Conservation (phyloP, 345 rosid genomes). For the Linum usitatissimum region DNA sequence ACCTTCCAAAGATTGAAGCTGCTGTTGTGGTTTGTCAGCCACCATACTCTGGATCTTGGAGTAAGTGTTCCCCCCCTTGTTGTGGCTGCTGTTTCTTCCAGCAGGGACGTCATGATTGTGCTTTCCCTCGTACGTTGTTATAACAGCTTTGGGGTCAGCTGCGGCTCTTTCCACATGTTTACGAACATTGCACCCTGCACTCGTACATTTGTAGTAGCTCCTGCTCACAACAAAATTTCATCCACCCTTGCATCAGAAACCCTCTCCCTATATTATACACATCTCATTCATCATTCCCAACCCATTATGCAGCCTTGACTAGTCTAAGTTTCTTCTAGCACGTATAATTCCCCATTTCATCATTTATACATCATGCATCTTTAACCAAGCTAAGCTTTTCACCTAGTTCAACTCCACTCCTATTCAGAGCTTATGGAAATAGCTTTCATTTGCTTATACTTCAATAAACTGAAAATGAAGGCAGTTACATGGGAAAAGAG, state of each 20-base stretch:
- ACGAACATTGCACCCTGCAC: slow-evolving; percentile 74
- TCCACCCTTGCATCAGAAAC: slow-evolving; percentile 13
- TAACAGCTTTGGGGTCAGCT: slow-evolving; percentile 73
- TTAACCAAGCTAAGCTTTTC: no score
- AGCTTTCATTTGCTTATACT: no score
- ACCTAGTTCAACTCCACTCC: no score
- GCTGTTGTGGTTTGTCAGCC: slow-evolving; percentile 10
- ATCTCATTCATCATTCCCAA: no score
- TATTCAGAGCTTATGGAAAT: no score
- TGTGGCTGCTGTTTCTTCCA: slow-evolving; percentile 50
- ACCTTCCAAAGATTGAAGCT: slow-evolving; percentile 29
- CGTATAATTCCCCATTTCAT: no score
- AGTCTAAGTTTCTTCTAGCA: no score
- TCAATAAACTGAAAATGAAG: no score
- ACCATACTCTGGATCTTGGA: slow-evolving; percentile 21
- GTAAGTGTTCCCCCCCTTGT: slow-evolving; percentile 16
- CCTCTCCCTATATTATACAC: no score
- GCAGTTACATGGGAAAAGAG: no score
- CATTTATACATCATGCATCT: no score
- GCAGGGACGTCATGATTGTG: slow-evolving; percentile 82
- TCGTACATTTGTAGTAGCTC: slow-evolving; percentile 93
- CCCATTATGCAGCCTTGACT: no score
- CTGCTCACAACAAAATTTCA: slow-evolving; percentile 19
- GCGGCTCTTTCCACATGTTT: slow-evolving; percentile 95
- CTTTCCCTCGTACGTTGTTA: slow-evolving; percentile 94